A percentile compares a stretch with the other conserved stretches of the same genome.
These are phyloP conservation scores for Cyanodermella asteris DNA, from an alignment of 2,329 filamentous ascomycete species.

Conservation along the genomic window DNA sequence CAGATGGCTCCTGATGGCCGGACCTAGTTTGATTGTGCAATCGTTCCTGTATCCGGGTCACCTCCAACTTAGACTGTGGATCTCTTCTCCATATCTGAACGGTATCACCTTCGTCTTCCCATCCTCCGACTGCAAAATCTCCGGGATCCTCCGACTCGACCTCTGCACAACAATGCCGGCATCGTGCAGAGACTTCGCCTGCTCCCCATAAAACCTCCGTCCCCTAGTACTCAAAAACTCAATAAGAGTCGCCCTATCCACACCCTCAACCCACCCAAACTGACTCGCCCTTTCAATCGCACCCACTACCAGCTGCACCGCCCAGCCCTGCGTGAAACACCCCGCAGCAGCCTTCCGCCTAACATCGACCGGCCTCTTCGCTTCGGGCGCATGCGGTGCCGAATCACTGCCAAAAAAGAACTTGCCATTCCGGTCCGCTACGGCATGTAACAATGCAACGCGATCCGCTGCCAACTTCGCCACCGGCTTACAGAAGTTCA, in stretches of 20 bases:
- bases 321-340: constrained; percentile 40
- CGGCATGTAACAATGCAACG: constrained; percentile 45
- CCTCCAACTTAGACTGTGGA: too few species aligned
- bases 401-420: constrained; percentile 54
- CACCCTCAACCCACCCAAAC: constrained; percentile 31
- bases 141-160: constrained; percentile 31
- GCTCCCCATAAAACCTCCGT: constrained; percentile 34
- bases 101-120: constrained; percentile 38
- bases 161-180: constrained; percentile 33
- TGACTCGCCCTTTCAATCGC: constrained; percentile 33
- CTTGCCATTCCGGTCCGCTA: constrained; percentile 30
- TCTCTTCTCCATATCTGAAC: constrained; percentile 39
- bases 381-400: constrained; percentile 39
- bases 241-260: constrained; percentile 31
- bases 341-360: constrained; percentile 27
- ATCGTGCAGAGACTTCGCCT: constrained; percentile 21
- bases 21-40: too few species aligned
- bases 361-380: constrained; percentile 29
- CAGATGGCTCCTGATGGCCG: too few species aligned
- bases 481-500: constrained; percentile 62
- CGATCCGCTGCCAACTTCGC: constrained; percentile 53
- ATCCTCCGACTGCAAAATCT: constrained; percentile 31
- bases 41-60: too few species aligned
- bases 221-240: constrained; percentile 37
- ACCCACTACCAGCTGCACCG: constrained; percentile 34